Evolutionary conservation across 768 basidiomycete genomes (phyloP).

Genomic region (Pluteus cervinus): DNA sequence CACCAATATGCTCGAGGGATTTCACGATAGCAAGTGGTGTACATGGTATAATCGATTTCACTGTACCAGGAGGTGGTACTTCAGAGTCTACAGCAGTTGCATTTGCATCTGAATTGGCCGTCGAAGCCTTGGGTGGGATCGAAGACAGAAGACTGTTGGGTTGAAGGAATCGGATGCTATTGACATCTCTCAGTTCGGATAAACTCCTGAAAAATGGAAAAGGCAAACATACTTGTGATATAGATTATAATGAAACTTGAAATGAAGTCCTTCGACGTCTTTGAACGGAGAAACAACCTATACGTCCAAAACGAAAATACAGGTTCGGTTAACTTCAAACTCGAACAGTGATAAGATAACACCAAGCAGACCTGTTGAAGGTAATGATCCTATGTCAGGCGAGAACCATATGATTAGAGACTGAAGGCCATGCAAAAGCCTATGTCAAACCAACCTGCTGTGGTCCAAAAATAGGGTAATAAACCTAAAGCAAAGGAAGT

Average conservation of each 20-base stretch:
- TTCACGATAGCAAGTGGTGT: constrained; percentile 97
- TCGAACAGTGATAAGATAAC: neutral
- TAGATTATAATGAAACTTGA: constrained; percentile 91
- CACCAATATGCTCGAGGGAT: constrained; percentile 82
- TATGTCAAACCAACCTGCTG: constrained; percentile 57
- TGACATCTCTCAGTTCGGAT: constrained; percentile 4
- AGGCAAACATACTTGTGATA: constrained; percentile 76
- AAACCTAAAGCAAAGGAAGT: constrained; percentile 50
- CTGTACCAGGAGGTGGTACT: constrained; percentile 72
- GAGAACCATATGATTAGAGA: constrained; percentile 2
- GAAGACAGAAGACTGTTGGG: constrained; percentile 60
- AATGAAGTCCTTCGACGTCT: constrained; percentile 96
- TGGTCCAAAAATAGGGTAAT: constrained; percentile 93
- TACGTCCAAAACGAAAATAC: neutral
- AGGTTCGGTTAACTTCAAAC: constrained; percentile 1
- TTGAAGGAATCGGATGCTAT: constrained; percentile 87
- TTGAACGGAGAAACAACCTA: constrained; percentile 93
- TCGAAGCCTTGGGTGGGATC: constrained; percentile 37
- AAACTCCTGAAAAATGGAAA: neutral
- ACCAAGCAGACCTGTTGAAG: constrained; percentile 72
- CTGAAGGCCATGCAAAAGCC: neutral
- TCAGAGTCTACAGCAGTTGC: constrained; percentile 38
- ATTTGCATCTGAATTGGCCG: constrained; percentile 21
- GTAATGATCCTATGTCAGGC: constrained; percentile 74
- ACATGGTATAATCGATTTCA: constrained; percentile 96